Evolutionary conservation across 495 filamentous ascomycete species (phyloP), one percentile per base, ranked within the genome.

Genomic region (Aspergillus sclerotioniger): DNA sequence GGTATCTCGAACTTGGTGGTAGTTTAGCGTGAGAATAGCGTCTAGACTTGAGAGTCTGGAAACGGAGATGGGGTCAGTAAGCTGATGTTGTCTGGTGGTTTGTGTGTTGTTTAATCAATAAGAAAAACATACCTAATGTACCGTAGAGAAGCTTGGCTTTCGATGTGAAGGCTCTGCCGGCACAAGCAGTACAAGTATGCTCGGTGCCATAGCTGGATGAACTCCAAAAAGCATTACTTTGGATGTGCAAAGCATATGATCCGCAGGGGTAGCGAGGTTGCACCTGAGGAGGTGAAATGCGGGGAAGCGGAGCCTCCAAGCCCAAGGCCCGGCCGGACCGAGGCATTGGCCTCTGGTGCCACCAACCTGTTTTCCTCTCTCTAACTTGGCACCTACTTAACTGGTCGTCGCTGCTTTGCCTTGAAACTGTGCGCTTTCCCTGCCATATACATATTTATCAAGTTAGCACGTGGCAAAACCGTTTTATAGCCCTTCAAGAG

Each of bases 271-370:
- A 21, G 41, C 47, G 29, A 28, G 31, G 41, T 41, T 17, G 13
- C 39, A 13, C 32, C 48, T 32, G 20, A 31, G 41, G 13, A 51
- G 56, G 67, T 69, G 13, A 52, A 58, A 69, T 71, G 68, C 68
- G 68, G 68, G 68, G 68, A 71, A 69, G 57, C 53, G 54, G 49
- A 59, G 43, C 51, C 17, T 8, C 7, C 19, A 15, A 12, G 50
- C 8, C 29, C 32, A 35, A 28, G 20, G 28, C 46, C 54, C 47
- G 17, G 58, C 49, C 62, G 67, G 58, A 64, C 67, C 67, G 67
- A 69, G 67, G 67, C 67, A 58, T 54, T 52, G 16, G n/a, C 31
- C 45, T 29, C 59, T 48, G 8, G 33, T 35, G 33, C 33, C 33
- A 35, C 33, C 9, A 5, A 12, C 37, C 37, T n/a, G 13, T 41